Base-by-base conservation (phyloP, 805 yeast genomes). In the Pichia cabralensis region DNA sequence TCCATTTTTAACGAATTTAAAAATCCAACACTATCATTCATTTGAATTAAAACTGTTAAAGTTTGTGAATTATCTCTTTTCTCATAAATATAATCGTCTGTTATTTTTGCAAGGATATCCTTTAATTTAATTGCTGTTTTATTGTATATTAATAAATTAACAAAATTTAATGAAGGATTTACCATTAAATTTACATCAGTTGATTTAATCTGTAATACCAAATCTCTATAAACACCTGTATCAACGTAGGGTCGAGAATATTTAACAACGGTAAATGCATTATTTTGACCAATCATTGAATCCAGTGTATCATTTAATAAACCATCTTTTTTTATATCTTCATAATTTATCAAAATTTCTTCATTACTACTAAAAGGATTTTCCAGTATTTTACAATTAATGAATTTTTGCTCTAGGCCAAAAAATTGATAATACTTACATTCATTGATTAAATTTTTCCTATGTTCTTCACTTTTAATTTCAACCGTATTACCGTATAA, bases 361-460 rank as follows among this genome's bases (percentile, higher is more conserved):
- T 75, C 74, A 2, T 46, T 41, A 3, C 50, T 45, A 0, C 64
- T 49, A 42, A 71, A 64, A 1, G 83, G 80, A 45, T 81, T 79
- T 30, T 53, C 52, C 2, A 58, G 40, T 10, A 80, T 62, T 19
- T 53, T 53, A 45, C 68, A 71, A 31, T 69, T 67, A n/a, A 80
- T 55, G 17, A 86, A 51, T 40, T 66, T 57, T 57, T 85, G 94
- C 51, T 81, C 94, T 25, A 86, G 60, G 24, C 76, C 85, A 30
- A 72, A 59, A 45, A 86, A 79, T 30, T 89, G 64, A 53, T 83
- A 86, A 56, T 80, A 86, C 29, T 70, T 65, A 43, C 94, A 81
- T 50, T 86, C 96, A 34, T 64, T 64, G 8, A 79, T 53, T 38
- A 86, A 60, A 12, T 70, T 53, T 8, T 58, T 52, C 27, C 95